Evolutionary conservation across 768 basidiomycete species (phyloP).

Genomic region (Calvatia gigantea): DNA sequence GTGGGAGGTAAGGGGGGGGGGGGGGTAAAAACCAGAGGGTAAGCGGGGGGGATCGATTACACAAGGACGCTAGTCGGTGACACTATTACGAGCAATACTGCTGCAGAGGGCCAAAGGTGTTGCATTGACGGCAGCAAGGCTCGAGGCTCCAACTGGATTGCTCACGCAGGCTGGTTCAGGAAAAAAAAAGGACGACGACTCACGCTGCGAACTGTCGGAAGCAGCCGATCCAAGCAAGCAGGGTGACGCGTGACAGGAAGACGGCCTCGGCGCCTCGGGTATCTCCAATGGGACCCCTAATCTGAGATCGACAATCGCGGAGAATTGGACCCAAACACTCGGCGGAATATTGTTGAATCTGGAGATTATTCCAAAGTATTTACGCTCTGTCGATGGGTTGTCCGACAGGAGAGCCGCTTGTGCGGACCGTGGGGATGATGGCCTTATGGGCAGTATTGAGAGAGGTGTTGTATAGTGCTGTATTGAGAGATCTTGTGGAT

Average conservation of each 20-base stretch:
- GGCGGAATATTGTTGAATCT: constrained; percentile 15
- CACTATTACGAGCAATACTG: too few species aligned
- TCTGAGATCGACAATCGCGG: constrained; percentile 18
- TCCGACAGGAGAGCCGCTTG: neutral
- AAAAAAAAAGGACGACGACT: constrained; percentile 1
- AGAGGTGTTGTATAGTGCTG: neutral
- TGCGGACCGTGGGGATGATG: neutral
- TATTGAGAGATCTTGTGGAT: neutral
- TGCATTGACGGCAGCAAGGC: constrained; percentile 6
- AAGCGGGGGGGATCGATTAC: neutral
- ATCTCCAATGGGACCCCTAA: constrained; percentile 12
- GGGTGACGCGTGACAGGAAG: constrained; percentile 15
- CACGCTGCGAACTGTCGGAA: constrained; percentile 9
- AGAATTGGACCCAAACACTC: constrained; percentile 12
- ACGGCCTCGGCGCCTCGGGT: constrained; percentile 40
- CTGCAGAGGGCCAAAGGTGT: neutral
- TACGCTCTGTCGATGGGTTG: neutral
- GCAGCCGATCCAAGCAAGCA: constrained; percentile 10
- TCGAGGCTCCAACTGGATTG: constrained; percentile 10
- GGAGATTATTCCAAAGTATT: constrained; percentile 13
- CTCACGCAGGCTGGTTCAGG: constrained; percentile 11
- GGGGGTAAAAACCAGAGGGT: neutral
- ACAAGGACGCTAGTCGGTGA: too few species aligned
- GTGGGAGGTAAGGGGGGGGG: neutral
- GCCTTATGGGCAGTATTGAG: neutral